Conservation (phyloP, 345 rosid species). For the Aquilaria sinensis region DNA sequence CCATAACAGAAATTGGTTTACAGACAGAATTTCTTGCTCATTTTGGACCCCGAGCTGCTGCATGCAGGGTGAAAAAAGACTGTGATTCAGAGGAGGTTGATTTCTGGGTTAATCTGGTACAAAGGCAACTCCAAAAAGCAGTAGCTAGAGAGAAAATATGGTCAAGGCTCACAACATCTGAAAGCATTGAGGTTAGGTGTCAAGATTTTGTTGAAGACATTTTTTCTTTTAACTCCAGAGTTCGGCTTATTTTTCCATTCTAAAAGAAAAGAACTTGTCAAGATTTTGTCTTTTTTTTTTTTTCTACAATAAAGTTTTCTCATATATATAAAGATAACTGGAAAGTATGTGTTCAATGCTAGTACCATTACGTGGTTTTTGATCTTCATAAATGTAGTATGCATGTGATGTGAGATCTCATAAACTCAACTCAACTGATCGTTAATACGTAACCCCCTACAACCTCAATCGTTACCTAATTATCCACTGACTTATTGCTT, state of each 20-base stretch:
- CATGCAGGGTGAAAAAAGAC: slow-evolving; percentile 63
- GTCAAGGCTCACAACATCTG: slow-evolving; percentile 89
- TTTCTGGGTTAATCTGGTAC: slow-evolving; percentile 95
- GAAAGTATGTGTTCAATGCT: too few species aligned
- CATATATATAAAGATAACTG: too few species aligned
- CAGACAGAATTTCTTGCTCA: slow-evolving; percentile 87
- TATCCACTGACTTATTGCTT: too few species aligned
- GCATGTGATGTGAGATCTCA: too few species aligned
- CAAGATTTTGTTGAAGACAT: slow-evolving; percentile 5
- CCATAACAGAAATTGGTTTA: slow-evolving; percentile 69
- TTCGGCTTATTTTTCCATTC: background rate
- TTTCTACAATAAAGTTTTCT: too few species aligned
- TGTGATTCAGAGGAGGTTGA: slow-evolving; percentile 63
- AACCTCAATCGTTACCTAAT: too few species aligned
- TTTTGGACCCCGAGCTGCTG: slow-evolving; percentile 88
- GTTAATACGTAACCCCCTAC: too few species aligned
- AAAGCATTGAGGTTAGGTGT: slow-evolving; percentile 84
- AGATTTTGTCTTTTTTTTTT: too few species aligned
- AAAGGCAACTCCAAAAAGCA: slow-evolving; percentile 78
- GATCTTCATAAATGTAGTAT: too few species aligned
- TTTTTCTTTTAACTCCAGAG: slow-evolving; percentile 2
- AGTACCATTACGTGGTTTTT: too few species aligned
- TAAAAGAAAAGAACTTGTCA: too few species aligned
- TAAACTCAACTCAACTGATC: too few species aligned
- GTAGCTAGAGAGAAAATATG: slow-evolving; percentile 95